phyloP scores from a whole-genome alignment of 2,329 filamentous ascomycete genomes.

The Ophiostoma quercus region DNA sequence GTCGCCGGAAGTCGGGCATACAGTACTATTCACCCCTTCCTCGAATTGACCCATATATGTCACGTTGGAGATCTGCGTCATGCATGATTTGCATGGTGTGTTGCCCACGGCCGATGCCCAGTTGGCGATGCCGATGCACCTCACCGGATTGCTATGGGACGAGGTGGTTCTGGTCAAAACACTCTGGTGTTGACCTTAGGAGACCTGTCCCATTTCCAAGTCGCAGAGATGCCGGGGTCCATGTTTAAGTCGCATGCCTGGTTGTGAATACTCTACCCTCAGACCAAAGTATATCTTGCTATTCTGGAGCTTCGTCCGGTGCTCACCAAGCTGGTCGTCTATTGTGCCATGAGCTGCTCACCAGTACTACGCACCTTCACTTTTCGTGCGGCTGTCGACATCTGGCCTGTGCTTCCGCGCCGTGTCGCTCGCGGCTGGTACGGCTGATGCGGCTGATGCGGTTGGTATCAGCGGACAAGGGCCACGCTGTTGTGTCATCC shows the following conservation, averaged over 20 bases:
- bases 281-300: neutral
- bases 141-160: neutral
- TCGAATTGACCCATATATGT: neutral
- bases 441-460: neutral
- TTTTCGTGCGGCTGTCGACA: neutral
- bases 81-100: neutral
- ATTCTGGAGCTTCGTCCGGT: neutral
- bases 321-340: neutral
- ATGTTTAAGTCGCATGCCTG: neutral
- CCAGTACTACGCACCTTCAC: neutral
- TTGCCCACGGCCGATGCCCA: neutral
- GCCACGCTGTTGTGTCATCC: neutral
- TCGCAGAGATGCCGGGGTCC: neutral
- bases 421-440: neutral
- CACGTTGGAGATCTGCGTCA: neutral
- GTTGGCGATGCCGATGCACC: neutral
- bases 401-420: neutral
- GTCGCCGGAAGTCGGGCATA: neutral
- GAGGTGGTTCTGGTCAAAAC: neutral
- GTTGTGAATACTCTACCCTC: neutral
- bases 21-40: neutral
- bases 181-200: neutral
- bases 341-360: neutral
- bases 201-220: too few relatives aligned
- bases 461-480: neutral